These are phyloP conservation scores for Penicillium oxalicum DNA, from an alignment of 2,329 filamentous ascomycete species.

Conservation along the genomic window DNA sequence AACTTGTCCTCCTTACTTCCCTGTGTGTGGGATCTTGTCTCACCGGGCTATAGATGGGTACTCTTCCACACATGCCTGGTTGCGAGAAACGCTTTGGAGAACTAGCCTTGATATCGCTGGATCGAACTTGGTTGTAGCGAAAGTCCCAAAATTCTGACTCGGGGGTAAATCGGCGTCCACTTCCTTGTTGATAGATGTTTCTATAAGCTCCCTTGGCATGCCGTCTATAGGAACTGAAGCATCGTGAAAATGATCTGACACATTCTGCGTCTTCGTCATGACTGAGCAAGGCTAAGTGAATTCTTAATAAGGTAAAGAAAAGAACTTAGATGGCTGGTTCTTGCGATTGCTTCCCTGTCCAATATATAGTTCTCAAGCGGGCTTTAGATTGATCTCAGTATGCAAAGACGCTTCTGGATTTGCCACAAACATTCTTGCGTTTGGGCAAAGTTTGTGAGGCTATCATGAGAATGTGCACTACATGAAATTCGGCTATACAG, in stretches of 20 bases:
- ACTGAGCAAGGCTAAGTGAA: neutral
- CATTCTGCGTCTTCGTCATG: neutral
- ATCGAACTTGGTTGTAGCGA: neutral
- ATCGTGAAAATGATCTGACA: neutral
- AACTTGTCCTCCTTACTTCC: neutral
- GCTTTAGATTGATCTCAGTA: neutral
- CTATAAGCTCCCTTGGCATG: neutral
- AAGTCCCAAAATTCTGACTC: neutral
- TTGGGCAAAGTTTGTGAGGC: neutral
- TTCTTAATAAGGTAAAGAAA: neutral
- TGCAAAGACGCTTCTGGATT: neutral
- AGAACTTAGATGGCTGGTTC: neutral
- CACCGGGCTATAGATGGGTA: constrained; percentile 5
- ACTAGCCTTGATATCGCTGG: neutral
- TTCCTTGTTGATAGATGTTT: neutral
- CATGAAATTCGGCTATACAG: neutral
- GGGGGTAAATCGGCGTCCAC: neutral
- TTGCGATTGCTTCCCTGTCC: neutral
- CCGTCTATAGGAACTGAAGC: neutral
- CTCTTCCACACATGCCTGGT: constrained; percentile 6
- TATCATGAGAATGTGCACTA: neutral
- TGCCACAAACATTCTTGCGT: neutral
- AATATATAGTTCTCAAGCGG: neutral
- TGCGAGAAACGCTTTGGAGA: neutral
- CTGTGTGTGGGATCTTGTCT: neutral